These are phyloP conservation scores for Blastobotrys attinorum DNA, from an alignment of 805 yeast genomes.

Conservation along the genomic window DNA sequence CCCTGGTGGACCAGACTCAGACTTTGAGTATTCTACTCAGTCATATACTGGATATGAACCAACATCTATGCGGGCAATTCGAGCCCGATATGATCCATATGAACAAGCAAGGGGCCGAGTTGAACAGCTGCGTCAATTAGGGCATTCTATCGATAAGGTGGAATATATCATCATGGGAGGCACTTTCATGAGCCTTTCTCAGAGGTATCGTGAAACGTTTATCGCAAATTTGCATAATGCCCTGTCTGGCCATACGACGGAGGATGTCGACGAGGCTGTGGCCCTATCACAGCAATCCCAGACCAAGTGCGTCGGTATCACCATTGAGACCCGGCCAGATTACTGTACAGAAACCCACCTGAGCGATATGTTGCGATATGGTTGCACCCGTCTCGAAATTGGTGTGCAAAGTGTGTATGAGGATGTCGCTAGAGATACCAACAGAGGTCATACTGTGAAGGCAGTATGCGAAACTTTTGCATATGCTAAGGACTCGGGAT, in stretches of 20 bases:
- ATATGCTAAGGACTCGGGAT: slow-evolving; percentile 96
- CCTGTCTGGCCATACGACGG: slow-evolving; percentile 83
- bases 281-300: slow-evolving; percentile 84
- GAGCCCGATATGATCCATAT: slow-evolving; percentile 97
- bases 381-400: slow-evolving; percentile 92
- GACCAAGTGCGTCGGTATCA: slow-evolving; percentile 96
- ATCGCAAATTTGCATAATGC: slow-evolving; percentile 92
- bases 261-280: slow-evolving; percentile 83
- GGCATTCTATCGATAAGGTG: slow-evolving; percentile 94
- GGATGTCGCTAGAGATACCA: slow-evolving; percentile 97
- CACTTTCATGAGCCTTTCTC: slow-evolving; percentile 91
- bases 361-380: slow-evolving; percentile 91
- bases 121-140: slow-evolving; percentile 89
- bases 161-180: slow-evolving; percentile 99
- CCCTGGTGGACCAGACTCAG: slow-evolving; percentile 99
- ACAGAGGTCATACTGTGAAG: slow-evolving; percentile 95
- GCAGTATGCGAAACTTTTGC: slow-evolving; percentile 95
- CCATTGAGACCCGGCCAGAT: slow-evolving; percentile 97
- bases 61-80: slow-evolving; percentile 97
- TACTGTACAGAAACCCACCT: slow-evolving; percentile 94
- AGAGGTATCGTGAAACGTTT: slow-evolving; percentile 81
- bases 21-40: slow-evolving; percentile 95
- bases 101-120: slow-evolving; percentile 98
- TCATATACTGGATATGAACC: slow-evolving; percentile 98
- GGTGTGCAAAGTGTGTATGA: slow-evolving; percentile 97